A percentile compares a stretch with the other conserved stretches of the same genome.
Evolutionary conservation across 192 early-diverging fungal species (phyloP).

Genomic region (Linnemannia zychae): DNA sequence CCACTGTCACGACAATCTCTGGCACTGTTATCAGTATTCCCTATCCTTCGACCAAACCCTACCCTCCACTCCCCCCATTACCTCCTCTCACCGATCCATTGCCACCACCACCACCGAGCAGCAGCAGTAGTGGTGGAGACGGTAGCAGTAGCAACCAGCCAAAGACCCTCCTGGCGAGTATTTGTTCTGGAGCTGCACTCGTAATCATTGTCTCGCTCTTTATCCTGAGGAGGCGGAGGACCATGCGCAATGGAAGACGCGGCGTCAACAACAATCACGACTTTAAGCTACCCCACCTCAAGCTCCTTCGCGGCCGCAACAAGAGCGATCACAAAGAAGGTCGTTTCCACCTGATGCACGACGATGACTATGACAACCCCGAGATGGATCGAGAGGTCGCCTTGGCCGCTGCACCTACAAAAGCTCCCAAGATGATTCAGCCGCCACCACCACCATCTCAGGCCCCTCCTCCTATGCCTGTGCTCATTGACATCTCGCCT

Average conservation of each 20-base stretch:
- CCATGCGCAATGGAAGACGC: not conserved
- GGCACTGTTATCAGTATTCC: not conserved
- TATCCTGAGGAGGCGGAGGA: slow-evolving; percentile 22
- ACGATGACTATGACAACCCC: slow-evolving; percentile 28
- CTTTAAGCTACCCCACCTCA: not conserved
- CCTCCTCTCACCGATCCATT: slow-evolving; percentile 3
- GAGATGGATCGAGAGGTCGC: not conserved
- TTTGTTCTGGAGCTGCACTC: slow-evolving; percentile 19
- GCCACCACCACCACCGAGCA: not conserved
- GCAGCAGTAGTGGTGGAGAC: not conserved
- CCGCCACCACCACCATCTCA: not conserved
- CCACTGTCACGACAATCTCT: not conserved
- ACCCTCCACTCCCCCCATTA: slow-evolving; percentile 24
- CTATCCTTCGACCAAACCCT: not conserved
- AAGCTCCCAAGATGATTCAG: not conserved
- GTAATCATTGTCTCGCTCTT: slow-evolving; percentile 26
- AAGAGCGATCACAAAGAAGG: not conserved
- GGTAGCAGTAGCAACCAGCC: not conserved
- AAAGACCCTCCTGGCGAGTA: slow-evolving; percentile 19
- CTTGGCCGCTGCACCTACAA: not conserved
- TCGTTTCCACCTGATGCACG: slow-evolving; percentile 18
- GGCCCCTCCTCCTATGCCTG: not conserved
- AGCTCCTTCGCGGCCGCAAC: slow-evolving; percentile 9
- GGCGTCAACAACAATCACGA: not conserved
- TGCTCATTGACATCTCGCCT: not conserved